Evolutionary conservation across 768 basidiomycete genomes (phyloP), one percentile per base, ranked within the genome.

Genomic region (Boletellus emodensis): DNA sequence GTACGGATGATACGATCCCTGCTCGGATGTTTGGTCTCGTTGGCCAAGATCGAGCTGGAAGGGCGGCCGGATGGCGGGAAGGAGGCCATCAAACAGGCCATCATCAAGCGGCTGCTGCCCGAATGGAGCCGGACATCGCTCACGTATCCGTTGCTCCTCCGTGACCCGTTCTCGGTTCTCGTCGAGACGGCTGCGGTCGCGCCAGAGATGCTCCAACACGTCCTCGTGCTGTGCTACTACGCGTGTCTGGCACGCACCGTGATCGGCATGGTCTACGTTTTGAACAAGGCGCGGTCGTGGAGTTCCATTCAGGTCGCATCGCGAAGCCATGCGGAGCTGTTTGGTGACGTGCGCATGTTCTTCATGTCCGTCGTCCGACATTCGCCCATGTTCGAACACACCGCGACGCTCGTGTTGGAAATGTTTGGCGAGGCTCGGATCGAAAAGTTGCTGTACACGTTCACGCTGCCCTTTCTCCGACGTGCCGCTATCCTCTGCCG

Each of bases 381-480:
- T 62, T 93, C 90, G 0, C 88, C 88, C 0, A 80, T 89, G 32
- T 87, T 93, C 57, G 90, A 93, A 54, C 90, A 90, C 58, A 89
- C 85, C 0, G 86, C 90, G 4, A 88, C 84, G 22, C 70, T 88
- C 40, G 85, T 84, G 1, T 85, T 94, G 46, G 83, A 86, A 38
- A 80, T 84, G 3, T 85, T 92, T 55, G 87, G 92, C 45, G 90
- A 92, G 61, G 84, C 84, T 4, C 77, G 86, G 34, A 86, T 97
- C 41, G 87, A 94, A 61, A 90, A 87, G 66, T 69, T 94, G 40
- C 71, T 97, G 32, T 94, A 94, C 61, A 76, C 83, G 0, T 91
- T 94, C 67, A 92, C 90, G 0, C 75, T 97, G 0, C 94, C 94
- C 3, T 97, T 96, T 75, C 80, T 98, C 10, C 86, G 95, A 15